Evolutionary conservation across 2,329 filamentous ascomycete genomes (phyloP), one percentile per base, ranked within the genome.

Genomic region (Nakataea oryzae): DNA sequence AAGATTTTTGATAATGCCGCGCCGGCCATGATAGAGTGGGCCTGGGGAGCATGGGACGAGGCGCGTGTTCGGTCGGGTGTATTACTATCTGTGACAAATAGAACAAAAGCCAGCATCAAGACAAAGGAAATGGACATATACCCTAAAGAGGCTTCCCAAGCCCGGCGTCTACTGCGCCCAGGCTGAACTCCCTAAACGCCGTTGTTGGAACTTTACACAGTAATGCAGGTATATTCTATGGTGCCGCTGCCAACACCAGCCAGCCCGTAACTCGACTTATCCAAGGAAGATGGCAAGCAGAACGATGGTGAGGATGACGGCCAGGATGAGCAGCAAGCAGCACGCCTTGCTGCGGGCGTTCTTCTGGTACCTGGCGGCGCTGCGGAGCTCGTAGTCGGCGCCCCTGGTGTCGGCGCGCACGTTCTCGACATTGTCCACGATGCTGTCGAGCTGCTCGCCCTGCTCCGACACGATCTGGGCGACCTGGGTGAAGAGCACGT

Each of bases 401-500:
- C 91, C 91, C 61, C 86, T 81, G 14, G 92, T 96, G 71, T 96
- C 88, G 63, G 88, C 86, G 64, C 88, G 84, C 57, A 93, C 90
- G 65, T 87, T 87, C 73, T 95, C 86, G 8, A 97, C 91, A 69
- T 97, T 97, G 68, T 91, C 88, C 65, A 86, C 87, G 69, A 99
- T 96, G 24, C 90, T 90, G 70, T 93, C 89, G 32, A 99, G 80
- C 74, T 90, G 86, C 68, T 91, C 90, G 60, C 95, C 95, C 76
- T 99, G 95, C 76, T 97, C 93, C 64, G 86, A 86, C 60, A 99
- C 93, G 74, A 99, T 97, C 74, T 96, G 92, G 58, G 93, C 95
- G n/a, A 99, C 92, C 78, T 99, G 93, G 65, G 93, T 84, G 81
- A 99, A 99, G 56, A 99, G 82, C 71, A 97, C 95, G 70, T 99